phyloP scores from a whole-genome alignment of 345 rosid genomes.

The Geranium brycei region DNA sequence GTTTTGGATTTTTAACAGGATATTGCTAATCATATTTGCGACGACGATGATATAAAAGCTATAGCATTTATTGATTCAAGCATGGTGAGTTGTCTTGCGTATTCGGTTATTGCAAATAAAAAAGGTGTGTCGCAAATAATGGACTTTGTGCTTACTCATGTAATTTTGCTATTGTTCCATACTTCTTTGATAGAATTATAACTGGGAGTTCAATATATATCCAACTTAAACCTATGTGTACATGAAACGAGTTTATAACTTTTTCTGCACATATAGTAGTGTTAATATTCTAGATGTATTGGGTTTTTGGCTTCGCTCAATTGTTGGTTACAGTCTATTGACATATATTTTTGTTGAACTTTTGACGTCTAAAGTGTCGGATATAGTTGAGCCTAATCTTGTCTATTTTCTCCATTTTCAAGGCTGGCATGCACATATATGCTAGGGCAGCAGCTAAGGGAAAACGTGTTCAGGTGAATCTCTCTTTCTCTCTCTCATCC shows the following conservation, averaged over 20 bases:
- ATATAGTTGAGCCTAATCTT: neutral
- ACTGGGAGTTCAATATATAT: neutral
- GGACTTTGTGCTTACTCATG: neutral
- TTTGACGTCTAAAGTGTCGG: neutral
- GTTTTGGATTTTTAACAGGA: slow-evolving; percentile 32
- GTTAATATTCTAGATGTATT: too few species aligned
- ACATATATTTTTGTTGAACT: neutral
- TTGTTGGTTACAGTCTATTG: neutral
- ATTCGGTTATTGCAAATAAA: neutral
- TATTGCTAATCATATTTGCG: slow-evolving; percentile 74
- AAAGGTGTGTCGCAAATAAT: slow-evolving; percentile 22
- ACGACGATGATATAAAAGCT: slow-evolving; percentile 66
- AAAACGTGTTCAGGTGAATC: slow-evolving; percentile 27
- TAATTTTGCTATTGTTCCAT: neutral
- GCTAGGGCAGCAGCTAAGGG: slow-evolving; percentile 29
- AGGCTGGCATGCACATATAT: slow-evolving; percentile 26
- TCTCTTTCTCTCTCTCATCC: neutral
- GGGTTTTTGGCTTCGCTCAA: too few species aligned
- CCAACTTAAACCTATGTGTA: neutral
- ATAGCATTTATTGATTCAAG: slow-evolving; percentile 79
- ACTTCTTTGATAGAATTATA: neutral
- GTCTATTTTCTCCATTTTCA: neutral
- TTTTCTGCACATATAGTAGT: too few species aligned
- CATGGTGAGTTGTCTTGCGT: slow-evolving; percentile 39
- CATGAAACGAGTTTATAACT: neutral